phyloP scores from a whole-genome alignment of 2,329 filamentous ascomycete genomes.

The Alternaria longipes region DNA sequence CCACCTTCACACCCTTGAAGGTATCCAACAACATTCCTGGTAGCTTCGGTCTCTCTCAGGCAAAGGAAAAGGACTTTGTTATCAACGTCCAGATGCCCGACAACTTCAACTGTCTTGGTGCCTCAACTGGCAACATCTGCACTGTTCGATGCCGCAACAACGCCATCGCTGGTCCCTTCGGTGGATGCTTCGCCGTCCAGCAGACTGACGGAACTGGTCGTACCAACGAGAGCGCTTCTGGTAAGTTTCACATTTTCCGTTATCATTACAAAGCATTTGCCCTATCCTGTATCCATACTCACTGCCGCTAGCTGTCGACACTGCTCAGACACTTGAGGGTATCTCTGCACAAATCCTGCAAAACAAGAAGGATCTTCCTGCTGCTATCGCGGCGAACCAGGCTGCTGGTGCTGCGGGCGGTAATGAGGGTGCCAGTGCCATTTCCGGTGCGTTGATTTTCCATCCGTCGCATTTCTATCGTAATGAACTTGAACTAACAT shows the following conservation, averaged over 20 bases:
- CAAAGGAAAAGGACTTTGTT: slow-evolving; percentile 65
- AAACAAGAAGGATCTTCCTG: slow-evolving; percentile 62
- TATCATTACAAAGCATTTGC: slow-evolving; percentile 5
- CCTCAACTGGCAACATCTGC: slow-evolving; percentile 67
- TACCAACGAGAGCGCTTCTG: slow-evolving; percentile 32
- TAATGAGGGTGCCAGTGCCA: slow-evolving; percentile 50
- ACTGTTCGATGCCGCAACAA: slow-evolving; percentile 70
- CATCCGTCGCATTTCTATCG: slow-evolving; percentile 24
- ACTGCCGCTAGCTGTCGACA: slow-evolving; percentile 54
- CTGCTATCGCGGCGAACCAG: slow-evolving; percentile 58
- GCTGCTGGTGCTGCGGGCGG: slow-evolving; percentile 52
- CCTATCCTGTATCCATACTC: slow-evolving; percentile 30
- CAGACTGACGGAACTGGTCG: slow-evolving; percentile 58
- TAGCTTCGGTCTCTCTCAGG: slow-evolving; percentile 65
- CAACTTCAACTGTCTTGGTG: slow-evolving; percentile 63
- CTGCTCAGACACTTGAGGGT: slow-evolving; percentile 56
- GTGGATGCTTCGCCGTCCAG: slow-evolving; percentile 67
- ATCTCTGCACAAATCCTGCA: slow-evolving; percentile 60
- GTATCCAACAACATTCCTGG: slow-evolving; percentile 69
- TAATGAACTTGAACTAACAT: slow-evolving; percentile 17
- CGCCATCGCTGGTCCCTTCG: slow-evolving; percentile 69
- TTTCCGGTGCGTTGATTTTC: slow-evolving; percentile 50
- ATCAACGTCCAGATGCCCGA: slow-evolving; percentile 66
- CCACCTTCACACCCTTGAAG: slow-evolving; percentile 59
- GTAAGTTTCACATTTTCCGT: slow-evolving; percentile 32